phyloP scores from a whole-genome alignment of 495 filamentous ascomycete species.

The Aspergillus diversus region DNA sequence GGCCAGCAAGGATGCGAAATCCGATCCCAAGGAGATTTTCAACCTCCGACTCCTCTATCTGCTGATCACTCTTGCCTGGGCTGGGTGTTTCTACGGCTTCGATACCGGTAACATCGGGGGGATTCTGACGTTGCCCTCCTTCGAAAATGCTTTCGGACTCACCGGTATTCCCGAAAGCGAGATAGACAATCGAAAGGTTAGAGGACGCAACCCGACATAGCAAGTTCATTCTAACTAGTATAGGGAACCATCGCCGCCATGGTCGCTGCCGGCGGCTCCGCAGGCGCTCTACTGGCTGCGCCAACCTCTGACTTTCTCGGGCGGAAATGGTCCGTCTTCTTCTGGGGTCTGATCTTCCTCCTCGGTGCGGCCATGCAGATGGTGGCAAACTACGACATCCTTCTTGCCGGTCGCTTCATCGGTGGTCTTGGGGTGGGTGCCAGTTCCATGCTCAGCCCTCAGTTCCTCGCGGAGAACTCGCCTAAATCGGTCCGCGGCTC shows the following conservation, averaged over 20 bases:
- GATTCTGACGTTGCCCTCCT: constrained; percentile 62
- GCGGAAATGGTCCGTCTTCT: constrained; percentile 52
- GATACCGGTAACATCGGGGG: constrained; percentile 69
- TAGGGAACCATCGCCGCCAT: constrained; percentile 64
- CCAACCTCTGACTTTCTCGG: constrained; percentile 57
- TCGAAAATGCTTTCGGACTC: constrained; percentile 45
- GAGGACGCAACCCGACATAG: constrained; percentile 41
- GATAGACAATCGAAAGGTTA: constrained; percentile 28
- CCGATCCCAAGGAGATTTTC: constrained; percentile 31
- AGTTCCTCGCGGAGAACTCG: constrained; percentile 38
- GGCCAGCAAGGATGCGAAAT: constrained; percentile 30
- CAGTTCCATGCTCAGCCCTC: constrained; percentile 29
- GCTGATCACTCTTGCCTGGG: constrained; percentile 29
- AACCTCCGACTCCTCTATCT: constrained; percentile 33
- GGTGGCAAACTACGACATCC: constrained; percentile 47
- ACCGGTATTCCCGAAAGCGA: constrained; percentile 21
- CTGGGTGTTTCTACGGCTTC: constrained; percentile 55
- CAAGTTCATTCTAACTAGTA: constrained; percentile 40
- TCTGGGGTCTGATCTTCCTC: constrained; percentile 57
- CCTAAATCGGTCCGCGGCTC: constrained; percentile 31
- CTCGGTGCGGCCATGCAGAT: constrained; percentile 62
- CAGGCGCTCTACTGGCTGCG: constrained; percentile 59
- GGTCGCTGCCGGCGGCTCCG: constrained; percentile 63
- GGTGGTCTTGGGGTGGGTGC: constrained; percentile 28
- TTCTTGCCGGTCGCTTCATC: constrained; percentile 30